Conservation (phyloP, 306 rosid genomes). For the Acacia crassicarpa region DNA sequence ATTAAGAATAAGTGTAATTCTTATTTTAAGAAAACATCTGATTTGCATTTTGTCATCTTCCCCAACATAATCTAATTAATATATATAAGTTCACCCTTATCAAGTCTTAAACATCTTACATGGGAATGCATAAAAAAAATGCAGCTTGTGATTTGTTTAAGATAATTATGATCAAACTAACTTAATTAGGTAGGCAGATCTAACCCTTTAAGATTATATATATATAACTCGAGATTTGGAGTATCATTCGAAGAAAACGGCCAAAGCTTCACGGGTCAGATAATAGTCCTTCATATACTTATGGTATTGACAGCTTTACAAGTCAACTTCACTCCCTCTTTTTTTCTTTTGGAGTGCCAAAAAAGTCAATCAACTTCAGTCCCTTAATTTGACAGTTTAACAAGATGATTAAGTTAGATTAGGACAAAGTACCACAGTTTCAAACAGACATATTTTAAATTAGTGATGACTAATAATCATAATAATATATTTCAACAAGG, state of each 20-base stretch:
- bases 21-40: slow-evolving; percentile 5
- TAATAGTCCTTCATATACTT: neutral
- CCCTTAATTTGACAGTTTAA: slow-evolving; percentile 10
- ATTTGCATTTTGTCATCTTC: slow-evolving; percentile 5
- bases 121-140: neutral
- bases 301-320: slow-evolving; percentile 13
- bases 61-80: slow-evolving; percentile 9
- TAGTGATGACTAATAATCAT: neutral
- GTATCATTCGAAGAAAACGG: neutral
- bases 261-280: slow-evolving; percentile 31
- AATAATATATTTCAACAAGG: slow-evolving; percentile 12
- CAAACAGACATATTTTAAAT: slow-evolving; percentile 11
- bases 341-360: neutral
- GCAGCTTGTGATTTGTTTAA: slow-evolving; percentile 9
- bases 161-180: slow-evolving; percentile 4
- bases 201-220: slow-evolving; percentile 13
- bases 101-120: neutral
- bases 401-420: neutral
- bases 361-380: slow-evolving; percentile 22
- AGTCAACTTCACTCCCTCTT: neutral
- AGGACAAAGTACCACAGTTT: slow-evolving; percentile 16
- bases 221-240: slow-evolving; percentile 25
- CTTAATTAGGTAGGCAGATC: slow-evolving; percentile 1
- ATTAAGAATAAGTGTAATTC: neutral
- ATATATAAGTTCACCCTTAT: neutral